A percentile compares a stretch with the other conserved stretches of the same genome.
These are phyloP conservation scores for Cenchrus americanus DNA, from an alignment of 176 grass and related monocot genomes.

Conservation along the genomic window DNA sequence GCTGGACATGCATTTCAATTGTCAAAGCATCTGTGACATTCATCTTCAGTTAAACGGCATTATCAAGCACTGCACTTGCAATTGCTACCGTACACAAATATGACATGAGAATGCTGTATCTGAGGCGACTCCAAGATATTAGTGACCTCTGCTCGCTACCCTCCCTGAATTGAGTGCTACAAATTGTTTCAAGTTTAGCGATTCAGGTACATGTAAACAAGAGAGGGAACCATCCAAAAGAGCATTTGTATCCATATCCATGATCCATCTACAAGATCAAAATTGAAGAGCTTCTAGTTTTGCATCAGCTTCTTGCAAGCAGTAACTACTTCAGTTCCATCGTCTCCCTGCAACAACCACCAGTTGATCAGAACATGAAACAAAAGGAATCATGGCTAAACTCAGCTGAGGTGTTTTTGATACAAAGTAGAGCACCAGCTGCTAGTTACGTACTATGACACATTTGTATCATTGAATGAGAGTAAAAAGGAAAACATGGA, in stretches of 20 bases:
- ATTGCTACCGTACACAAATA: neutral
- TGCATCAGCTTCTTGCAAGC: neutral
- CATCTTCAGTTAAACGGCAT: neutral
- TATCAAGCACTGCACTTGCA: conserved; percentile 7
- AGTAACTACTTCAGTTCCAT: conserved; percentile 24
- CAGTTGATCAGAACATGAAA: neutral
- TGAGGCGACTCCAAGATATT: neutral
- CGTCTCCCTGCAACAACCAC: conserved; percentile 23
- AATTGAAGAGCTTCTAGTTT: conserved; percentile 12
- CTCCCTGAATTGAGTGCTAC: neutral
- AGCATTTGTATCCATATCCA: neutral
- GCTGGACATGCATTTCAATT: neutral
- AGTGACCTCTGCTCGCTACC: neutral
- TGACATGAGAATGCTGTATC: neutral
- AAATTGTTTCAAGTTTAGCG: neutral
- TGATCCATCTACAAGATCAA: neutral
- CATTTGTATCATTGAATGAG: neutral
- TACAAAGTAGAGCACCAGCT: neutral
- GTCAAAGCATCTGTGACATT: neutral
- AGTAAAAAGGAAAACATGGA: neutral
- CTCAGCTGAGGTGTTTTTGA: neutral
- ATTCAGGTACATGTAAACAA: neutral
- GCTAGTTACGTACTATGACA: neutral
- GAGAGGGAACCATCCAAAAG: neutral
- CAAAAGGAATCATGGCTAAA: neutral